Conservation (phyloP, 441 rosid species). For the Populus hybrid region DNA sequence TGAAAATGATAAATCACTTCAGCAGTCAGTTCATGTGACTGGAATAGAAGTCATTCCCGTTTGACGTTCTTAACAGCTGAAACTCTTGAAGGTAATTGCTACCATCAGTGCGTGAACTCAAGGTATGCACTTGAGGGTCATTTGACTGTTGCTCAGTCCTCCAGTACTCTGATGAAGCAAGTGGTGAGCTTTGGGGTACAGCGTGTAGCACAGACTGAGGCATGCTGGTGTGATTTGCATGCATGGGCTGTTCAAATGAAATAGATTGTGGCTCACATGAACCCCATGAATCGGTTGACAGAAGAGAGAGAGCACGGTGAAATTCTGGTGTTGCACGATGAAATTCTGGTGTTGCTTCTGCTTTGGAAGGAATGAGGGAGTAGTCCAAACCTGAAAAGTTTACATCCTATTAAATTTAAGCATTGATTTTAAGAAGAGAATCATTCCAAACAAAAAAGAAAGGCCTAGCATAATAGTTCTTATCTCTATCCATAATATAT, state of each 20-base stretch:
- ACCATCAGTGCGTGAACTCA: conserved; percentile 27
- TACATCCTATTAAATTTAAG: not conserved
- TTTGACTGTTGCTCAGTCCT: conserved; percentile 37
- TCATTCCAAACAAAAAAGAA: not conserved
- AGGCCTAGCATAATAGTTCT: conserved; percentile 2
- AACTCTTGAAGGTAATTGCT: conserved; percentile 45
- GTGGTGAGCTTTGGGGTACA: conserved; percentile 31
- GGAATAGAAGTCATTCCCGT: conserved; percentile 41
- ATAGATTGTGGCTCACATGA: conserved; percentile 47
- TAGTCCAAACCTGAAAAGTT: conserved; percentile 45
- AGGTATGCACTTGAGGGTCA: conserved; percentile 26
- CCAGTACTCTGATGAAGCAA: conserved; percentile 48
- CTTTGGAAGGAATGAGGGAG: conserved; percentile 46
- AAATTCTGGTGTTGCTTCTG: conserved; percentile 22
- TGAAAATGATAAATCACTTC: not conserved
- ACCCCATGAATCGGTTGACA: conserved; percentile 77
- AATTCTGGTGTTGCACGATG: conserved; percentile 43
- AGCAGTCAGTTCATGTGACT: conserved; percentile 35
- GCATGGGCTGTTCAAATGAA: conserved; percentile 41
- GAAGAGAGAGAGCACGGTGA: conserved; percentile 99
- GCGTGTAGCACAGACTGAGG: conserved; percentile 34
- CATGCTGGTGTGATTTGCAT: conserved; percentile 17
- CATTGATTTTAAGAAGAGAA: conserved; percentile 3
- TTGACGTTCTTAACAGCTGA: conserved; percentile 38
- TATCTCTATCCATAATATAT: not conserved